Base-by-base conservation (phyloP, 345 rosid species). In the Triadica sebifera region DNA sequence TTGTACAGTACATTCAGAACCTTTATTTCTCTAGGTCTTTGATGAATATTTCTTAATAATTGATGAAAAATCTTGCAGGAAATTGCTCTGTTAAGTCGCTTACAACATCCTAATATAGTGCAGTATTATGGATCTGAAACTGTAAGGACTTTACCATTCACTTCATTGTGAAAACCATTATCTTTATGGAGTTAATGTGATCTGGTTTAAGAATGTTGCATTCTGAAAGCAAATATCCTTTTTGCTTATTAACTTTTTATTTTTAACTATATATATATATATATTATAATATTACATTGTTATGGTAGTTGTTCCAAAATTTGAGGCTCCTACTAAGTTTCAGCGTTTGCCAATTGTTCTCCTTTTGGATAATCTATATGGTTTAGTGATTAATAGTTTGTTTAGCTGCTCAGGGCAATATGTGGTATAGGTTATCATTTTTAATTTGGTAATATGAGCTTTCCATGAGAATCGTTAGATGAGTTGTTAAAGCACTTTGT, bases 51-150 rank as follows among this genome's bases (percentile, higher is more conserved):
- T 46, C 65, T 29, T 41, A 39, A 29, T 57, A 34, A 56, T 45
- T 34, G n/a, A 38, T 75, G 34, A 29, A 8, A 64, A 62, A 38
- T 78, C 38, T 77, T 72, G 65, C 92, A 90, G 96, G 96, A 90
- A 89, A 87, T 90, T 70, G 57, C 89, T 11, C 64, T 90, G 47
- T 77, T 90, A 73, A 90, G 96, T 74, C 84, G 90, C 63, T 82
- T 90, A 67, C 69, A 79, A 46, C 96, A 90, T 79, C 91, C 89
- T 52, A 90, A 90, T 74, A 90, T 90, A 55, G 96, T 90, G 72
- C 91, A 86, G 72, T 90, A 90, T 72, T 87, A 90, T 76, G 93
- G 96, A n/a, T 87, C 93, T 63, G 91, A 87, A 79, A 75, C 81
- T 65, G 94, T 90, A 80, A 67, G 85, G 78, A 6, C 6, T 67